Evolutionary conservation across 495 filamentous ascomycete genomes (phyloP).

Genomic region (Talaromyces thailandensis): DNA sequence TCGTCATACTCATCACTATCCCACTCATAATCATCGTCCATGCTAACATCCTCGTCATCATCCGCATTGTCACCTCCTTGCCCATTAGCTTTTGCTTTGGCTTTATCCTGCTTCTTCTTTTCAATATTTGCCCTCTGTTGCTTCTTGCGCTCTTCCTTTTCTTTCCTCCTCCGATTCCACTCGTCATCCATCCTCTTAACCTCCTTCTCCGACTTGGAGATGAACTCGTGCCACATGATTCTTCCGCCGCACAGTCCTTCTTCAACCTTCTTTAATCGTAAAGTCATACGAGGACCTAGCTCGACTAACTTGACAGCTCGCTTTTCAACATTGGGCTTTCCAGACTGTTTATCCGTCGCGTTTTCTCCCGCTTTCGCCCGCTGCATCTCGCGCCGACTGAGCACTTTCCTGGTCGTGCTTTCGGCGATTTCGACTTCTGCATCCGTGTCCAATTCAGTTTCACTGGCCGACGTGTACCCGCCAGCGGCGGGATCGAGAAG

Average conservation of each 20-base stretch:
- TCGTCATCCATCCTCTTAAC: conserved; percentile 64
- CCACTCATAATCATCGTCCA: conserved; percentile 50
- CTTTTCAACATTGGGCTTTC: conserved; percentile 54
- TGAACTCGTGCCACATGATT: conserved; percentile 95
- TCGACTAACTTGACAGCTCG: conserved; percentile 86
- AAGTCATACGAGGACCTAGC: conserved; percentile 78
- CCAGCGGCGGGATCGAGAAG: conserved; percentile 77
- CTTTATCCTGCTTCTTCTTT: conserved; percentile 62
- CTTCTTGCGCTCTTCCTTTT: conserved; percentile 73
- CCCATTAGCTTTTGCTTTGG: conserved; percentile 33
- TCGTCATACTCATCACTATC: conserved; percentile 54
- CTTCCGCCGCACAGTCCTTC: conserved; percentile 86
- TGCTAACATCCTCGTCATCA: conserved; percentile 45
- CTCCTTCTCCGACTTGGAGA: conserved; percentile 74
- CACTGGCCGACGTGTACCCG: conserved; percentile 87
- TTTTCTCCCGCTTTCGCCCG: conserved; percentile 37
- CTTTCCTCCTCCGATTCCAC: conserved; percentile 68
- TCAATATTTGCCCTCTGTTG: conserved; percentile 82
- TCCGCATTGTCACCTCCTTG: conserved; percentile 41
- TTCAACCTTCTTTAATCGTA: conserved; percentile 92
- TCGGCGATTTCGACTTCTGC: conserved; percentile 90
- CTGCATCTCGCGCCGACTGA: conserved; percentile 55
- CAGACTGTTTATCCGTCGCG: conserved; percentile 22
- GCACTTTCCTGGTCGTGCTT: conserved; percentile 56
- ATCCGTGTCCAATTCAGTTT: conserved; percentile 87